Percentiles rank a stretch among this genome's conserved stretches.
Conservation (phyloP, 495 filamentous ascomycete species). For the Penicillium ochrochloron region DNA sequence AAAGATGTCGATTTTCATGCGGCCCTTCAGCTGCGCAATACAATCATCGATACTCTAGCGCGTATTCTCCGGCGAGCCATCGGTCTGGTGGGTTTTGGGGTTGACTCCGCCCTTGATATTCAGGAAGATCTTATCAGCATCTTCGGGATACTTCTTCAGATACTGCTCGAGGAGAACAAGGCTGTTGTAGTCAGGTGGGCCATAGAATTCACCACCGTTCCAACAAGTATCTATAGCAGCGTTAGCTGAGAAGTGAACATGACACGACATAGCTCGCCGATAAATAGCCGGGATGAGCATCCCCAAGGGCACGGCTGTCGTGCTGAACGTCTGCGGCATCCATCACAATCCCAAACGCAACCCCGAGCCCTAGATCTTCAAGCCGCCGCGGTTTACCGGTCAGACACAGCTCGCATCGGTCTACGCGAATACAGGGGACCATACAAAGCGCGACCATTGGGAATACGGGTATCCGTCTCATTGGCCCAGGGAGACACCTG, state of each 20-base stretch:
- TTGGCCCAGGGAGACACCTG: too few species aligned
- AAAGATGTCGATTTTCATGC: not conserved
- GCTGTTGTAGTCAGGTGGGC: constrained; percentile 4
- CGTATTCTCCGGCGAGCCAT: not conserved
- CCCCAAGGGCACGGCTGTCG: too few species aligned
- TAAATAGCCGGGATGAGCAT: too few species aligned
- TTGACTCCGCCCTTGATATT: not conserved
- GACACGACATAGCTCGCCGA: not conserved
- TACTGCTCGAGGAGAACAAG: not conserved
- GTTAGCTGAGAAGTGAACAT: constrained; percentile 1
- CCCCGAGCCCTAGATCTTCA: too few species aligned
- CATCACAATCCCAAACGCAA: too few species aligned
- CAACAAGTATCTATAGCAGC: constrained; percentile 3
- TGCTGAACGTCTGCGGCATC: too few species aligned
- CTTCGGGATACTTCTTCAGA: not conserved
- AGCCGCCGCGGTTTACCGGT: too few species aligned
- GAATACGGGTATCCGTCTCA: too few species aligned
- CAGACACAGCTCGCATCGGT: too few species aligned
- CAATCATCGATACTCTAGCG: not conserved
- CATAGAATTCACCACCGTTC: constrained; percentile 7
- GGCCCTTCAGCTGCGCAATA: not conserved
- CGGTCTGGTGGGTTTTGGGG: not conserved
- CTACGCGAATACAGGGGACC: too few species aligned
- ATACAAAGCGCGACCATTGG: too few species aligned
- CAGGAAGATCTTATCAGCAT: not conserved